Conservation (phyloP, 257 asterid species). For the Solanum chiquidenum region DNA sequence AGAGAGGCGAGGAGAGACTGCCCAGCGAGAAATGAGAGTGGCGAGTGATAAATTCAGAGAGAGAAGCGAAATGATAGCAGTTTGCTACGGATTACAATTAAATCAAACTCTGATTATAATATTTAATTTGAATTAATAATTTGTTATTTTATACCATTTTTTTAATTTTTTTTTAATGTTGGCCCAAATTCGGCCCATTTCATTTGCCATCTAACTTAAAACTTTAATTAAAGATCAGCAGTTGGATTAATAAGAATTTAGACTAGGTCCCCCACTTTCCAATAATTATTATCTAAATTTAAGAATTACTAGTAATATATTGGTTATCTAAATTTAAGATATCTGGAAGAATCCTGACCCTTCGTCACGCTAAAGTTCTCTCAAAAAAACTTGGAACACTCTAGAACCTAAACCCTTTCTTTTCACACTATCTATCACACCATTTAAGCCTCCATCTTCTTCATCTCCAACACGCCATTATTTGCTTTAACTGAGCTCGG, state of each 20-base stretch:
- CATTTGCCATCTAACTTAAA: background rate
- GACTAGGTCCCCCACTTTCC: background rate
- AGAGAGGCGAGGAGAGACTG: no score
- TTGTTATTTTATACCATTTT: no score
- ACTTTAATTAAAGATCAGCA: background rate
- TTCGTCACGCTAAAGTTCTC: constrained; percentile 1
- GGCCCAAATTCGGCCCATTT: background rate
- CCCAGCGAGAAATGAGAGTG: no score
- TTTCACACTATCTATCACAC: background rate
- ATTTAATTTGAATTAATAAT: no score
- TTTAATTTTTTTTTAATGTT: background rate
- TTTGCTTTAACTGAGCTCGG: background rate
- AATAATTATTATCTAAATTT: background rate
- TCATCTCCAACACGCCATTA: background rate
- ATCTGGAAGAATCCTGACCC: constrained; percentile 23
- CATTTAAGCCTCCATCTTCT: background rate
- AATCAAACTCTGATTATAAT: no score
- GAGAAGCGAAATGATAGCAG: no score
- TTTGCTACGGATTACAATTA: no score
- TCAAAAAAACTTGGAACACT: constrained; percentile 48
- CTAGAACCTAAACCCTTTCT: constrained; percentile 20
- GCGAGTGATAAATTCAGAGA: no score
- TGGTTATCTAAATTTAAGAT: background rate
- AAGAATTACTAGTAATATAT: background rate
- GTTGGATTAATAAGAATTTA: background rate